Evolutionary conservation across 345 rosid species (phyloP).

Genomic region (Arabis alpina): DNA sequence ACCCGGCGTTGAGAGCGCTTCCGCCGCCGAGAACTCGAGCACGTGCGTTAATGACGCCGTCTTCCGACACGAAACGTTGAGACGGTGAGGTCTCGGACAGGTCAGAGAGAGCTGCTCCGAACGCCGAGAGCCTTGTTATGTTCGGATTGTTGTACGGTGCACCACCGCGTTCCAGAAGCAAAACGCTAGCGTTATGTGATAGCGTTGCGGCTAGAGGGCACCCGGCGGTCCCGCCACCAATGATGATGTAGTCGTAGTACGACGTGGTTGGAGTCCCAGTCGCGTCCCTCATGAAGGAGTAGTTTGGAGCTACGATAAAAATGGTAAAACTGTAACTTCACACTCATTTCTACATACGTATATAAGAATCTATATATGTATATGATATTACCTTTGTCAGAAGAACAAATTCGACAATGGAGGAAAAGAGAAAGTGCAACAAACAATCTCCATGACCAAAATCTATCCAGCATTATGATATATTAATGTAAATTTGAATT

Average conservation of each 20-base stretch:
- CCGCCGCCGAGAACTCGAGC: constrained; percentile 79
- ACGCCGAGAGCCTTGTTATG: constrained; percentile 52
- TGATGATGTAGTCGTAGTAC: constrained; percentile 59
- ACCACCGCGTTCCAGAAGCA: constrained; percentile 78
- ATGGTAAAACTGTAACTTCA: background rate
- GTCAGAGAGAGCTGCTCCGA: constrained; percentile 60
- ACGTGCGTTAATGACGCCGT: constrained; percentile 73
- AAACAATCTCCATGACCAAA: constrained; percentile 30
- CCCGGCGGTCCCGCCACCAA: constrained; percentile 87
- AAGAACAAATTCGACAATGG: constrained; percentile 26
- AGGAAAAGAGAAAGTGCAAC: constrained; percentile 24
- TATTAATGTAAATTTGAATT: background rate
- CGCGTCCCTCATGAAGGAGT: constrained; percentile 67
- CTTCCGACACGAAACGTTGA: constrained; percentile 71
- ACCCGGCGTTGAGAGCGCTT: constrained; percentile 68
- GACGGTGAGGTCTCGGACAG: constrained; percentile 58
- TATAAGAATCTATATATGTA: background rate
- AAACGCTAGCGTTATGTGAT: constrained; percentile 59
- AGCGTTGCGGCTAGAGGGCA: constrained; percentile 83
- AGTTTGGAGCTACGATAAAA: constrained; percentile 60
- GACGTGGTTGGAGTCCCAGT: constrained; percentile 48
- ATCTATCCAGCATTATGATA: constrained; percentile 4
- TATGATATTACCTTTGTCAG: constrained; percentile 39
- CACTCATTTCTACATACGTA: background rate
- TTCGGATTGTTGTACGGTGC: constrained; percentile 67